Evolutionary conservation across 257 asterid species (phyloP).

Genomic region (Solanum ossicruentum): DNA sequence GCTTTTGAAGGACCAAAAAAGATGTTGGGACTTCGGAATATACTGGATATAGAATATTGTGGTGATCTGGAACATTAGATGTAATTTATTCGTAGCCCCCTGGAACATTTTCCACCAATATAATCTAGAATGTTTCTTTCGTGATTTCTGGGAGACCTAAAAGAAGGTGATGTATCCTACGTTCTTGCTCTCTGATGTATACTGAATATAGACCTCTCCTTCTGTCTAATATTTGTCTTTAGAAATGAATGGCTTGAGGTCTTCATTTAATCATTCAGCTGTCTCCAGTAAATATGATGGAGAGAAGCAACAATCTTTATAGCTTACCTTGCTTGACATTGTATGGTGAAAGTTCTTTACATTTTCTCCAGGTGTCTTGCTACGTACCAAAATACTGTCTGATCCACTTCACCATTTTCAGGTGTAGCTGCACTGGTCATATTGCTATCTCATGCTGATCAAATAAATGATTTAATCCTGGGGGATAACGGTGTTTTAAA

Average conservation of each 20-base stretch:
- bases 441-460: constrained; percentile 65
- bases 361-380: background rate
- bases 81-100: background rate
- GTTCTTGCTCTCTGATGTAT: background rate
- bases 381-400: background rate
- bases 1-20: background rate
- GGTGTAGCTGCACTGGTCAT: constrained; percentile 75
- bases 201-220: background rate
- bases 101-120: background rate
- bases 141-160: background rate
- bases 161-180: background rate
- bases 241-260: background rate
- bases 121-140: background rate
- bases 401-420: constrained; percentile 5
- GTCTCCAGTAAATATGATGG: background rate
- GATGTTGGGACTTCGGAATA: background rate
- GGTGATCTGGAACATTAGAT: background rate
- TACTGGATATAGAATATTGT: background rate
- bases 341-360: background rate
- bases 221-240: background rate
- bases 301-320: background rate
- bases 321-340: background rate
- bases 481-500: constrained; percentile 47
- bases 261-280: background rate
- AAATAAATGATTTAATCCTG: constrained; percentile 38